Evolutionary conservation across 371 early-diverging fungal species (phyloP), one percentile per base, ranked within the genome.

Genomic region (Rhizopus arrhizus): DNA sequence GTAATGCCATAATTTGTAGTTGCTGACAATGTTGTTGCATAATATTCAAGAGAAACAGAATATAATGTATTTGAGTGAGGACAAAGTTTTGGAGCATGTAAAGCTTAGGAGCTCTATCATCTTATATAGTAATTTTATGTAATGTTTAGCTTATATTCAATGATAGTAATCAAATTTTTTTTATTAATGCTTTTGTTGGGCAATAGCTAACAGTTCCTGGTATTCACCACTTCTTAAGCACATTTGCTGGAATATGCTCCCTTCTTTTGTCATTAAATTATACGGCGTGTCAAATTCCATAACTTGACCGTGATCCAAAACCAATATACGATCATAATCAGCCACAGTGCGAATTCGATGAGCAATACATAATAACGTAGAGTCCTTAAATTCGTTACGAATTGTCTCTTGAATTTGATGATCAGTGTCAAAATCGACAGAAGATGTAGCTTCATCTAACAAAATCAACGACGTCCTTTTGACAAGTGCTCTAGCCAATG

Each of bases 301-400:
- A 3, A 95, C 73, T 29, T 65, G 51, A 5, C 96, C 95, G 38
- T 86, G 86, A 63, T 93, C 92, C 58, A 95, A 72, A 3, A 94
- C 94, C 38, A 95, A 63, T n/a, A 96, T 88, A 43, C 80, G 79
- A 72, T 95, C 95, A 59, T 91, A 96, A 66, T 95, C 95, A 59
- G 94, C 90, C 22, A 97, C 85, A 0, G 94, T 93, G 55, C 87
- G 79, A 64, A 92, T 81, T 11, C 91, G 87, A 64, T 93, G 91
- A 5, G 93, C 92, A 70, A 93, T 89, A 54, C 88, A 85, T 36
- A 93, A 59, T 36, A 90, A 61, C 0, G 91, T 84, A 1, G 86
- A 82, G 41, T 85, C 62, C 12, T 59, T 59, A 62, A 89, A 89
- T 60, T 89, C 89, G 10, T 69, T 53, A 29, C 92, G 84, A 58